These are phyloP conservation scores for Aspergillus saccharolyticus DNA, from an alignment of 495 filamentous ascomycete genomes.

Conservation along the genomic window DNA sequence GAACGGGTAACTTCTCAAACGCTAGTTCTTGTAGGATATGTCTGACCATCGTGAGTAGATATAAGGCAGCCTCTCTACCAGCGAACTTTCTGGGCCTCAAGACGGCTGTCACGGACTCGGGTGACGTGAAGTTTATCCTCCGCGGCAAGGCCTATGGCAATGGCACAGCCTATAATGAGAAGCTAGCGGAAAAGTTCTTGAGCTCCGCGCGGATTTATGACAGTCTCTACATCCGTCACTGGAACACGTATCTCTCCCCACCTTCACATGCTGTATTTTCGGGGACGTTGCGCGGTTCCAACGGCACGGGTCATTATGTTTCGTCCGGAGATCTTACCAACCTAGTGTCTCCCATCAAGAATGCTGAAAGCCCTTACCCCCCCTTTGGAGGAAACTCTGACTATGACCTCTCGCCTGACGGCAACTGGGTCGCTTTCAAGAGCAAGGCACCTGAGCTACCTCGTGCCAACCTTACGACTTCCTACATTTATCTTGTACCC, in stretches of 20 bases:
- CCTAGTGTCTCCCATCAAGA: conserved; percentile 39
- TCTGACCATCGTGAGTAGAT: conserved; percentile 23
- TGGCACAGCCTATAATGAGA: conserved; percentile 57
- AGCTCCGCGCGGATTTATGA: conserved; percentile 64
- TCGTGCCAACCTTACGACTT: conserved; percentile 33
- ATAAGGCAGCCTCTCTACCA: conserved; percentile 53
- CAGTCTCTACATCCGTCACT: conserved; percentile 69
- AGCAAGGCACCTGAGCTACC: conserved; percentile 40
- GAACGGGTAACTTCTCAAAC: conserved; percentile 21
- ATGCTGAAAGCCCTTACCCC: conserved; percentile 41
- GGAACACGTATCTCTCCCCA: conserved; percentile 62
- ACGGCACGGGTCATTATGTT: conserved; percentile 15
- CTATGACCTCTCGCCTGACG: conserved; percentile 38
- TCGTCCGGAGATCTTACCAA: conserved; percentile 30
- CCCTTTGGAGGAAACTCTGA: conserved; percentile 38
- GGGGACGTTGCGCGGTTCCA: conserved; percentile 28
- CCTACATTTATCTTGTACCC: conserved; percentile 37
- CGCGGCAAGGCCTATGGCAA: conserved; percentile 56
- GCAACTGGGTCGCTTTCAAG: conserved; percentile 38
- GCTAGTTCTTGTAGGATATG: not conserved
- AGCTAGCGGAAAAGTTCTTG: conserved; percentile 48
- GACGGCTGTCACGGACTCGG: conserved; percentile 47
- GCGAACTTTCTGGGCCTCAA: conserved; percentile 65
- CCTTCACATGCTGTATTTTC: conserved; percentile 44
- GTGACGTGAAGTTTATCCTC: conserved; percentile 55